Base-by-base conservation (phyloP, 768 basidiomycete species). In the Tricholoma hemisulphureum region DNA sequence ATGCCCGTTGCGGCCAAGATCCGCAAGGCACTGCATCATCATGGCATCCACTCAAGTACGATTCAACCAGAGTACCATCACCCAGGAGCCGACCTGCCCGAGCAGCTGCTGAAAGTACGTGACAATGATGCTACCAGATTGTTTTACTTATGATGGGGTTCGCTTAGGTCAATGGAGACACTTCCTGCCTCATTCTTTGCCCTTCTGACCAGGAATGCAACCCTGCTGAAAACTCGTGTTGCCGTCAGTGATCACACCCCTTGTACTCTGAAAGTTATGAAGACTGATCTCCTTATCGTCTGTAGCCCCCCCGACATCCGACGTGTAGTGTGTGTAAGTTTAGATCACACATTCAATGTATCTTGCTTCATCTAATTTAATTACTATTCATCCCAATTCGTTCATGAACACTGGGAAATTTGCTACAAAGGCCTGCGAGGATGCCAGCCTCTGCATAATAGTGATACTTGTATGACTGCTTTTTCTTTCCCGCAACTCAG, bases 41-140 rank as follows among this genome's bases (percentile, higher is more conserved):
- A 91, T 64, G 95, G 95, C 24, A 94, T 99, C 57, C 97, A 98
- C 74, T 93, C 91, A 5, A 88, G 89, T 62, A 97, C 95, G 2
- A 95, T 97, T 59, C 95, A 97, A 65, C 95, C 95, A 6, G 95
- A 97, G 67, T 93, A 92, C 61, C 77, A 73, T 49, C 66, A 67
- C 62, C 65, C 72, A 43, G 72, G 67, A 46, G 73, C 66, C 49
- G 62, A 71, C 43, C 64, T 73, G 51, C 76, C 80, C 9, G 82
- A 83, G 35, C 82, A 81, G 23, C 75, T 73, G 56, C 58, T 80
- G 10, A 81, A 80, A 74, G 85, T 87, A 45, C 35, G 57, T 48
- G 31, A 32, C 26, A 7, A 45, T 46, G 5, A 49, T 41, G 13
- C 46, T 48, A 18, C 2, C n/a, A 45, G 43, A 26, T 24, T 28